Base-by-base conservation (phyloP, 2,329 filamentous ascomycete species). In the Arthrobotrys sinensis region DNA sequence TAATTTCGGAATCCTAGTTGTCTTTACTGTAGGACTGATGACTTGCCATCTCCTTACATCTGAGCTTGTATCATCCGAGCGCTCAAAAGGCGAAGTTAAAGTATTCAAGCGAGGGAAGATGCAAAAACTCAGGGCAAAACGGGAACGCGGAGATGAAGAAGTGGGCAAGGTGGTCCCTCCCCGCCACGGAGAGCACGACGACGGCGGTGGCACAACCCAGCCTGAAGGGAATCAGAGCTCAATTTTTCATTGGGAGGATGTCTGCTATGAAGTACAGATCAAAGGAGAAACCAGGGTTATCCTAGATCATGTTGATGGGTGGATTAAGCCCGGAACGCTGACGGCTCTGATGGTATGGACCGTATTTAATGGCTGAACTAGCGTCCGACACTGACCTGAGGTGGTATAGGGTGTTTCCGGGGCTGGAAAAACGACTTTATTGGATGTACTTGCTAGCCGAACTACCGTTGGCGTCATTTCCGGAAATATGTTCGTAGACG, bases 251-350 rank as follows among this genome's bases (percentile, higher is more conserved):
- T 97, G 93, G 94, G 88, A 91, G 80, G 88, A 95, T 81, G 91
- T 97, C 1, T 94, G 91, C 83, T 90, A 89, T 80, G 87, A 88
- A 50, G 91, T 93, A 83, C 91, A 92, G 84, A 94, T 97, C 85
- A 96, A 96, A 86, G 87, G 87, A 12, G 90, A 95, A 81, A 85
- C 87, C 0, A 89, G 93, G 14, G 90, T 91, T 50, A 92, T 97
- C 82, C 86, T 97, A 76, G 91, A 97, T 82, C 87, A 96, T 79
- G 92, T 97, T 12, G 92, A 96, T 82, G 94, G 94, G 36, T 97
- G 93, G 93, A 93, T 97, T 77, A 96, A 97, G 85, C 94, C 94
- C 1, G 94, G 94, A 76, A 97, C 93, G 12, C 84, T 97, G 66
- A 97, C 94, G 12, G 94, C 93, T 38, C 87, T 97, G 2, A 97